Evolutionary conservation across 805 yeast genomes (phyloP).

Genomic region (Zygosaccharomyces pseudorouxii): DNA sequence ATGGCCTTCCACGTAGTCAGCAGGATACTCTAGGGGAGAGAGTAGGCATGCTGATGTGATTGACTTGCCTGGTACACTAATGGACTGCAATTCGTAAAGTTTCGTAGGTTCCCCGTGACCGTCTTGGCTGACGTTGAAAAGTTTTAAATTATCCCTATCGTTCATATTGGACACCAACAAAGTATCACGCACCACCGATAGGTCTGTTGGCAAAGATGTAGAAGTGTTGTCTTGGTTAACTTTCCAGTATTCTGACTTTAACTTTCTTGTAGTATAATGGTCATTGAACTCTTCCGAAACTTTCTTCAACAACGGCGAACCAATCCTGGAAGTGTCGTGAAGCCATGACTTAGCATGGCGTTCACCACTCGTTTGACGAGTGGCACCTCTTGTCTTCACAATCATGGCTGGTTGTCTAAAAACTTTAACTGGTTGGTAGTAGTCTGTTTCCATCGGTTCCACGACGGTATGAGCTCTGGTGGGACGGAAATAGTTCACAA

Average conservation of each 20-base stretch:
- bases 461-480: background rate
- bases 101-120: constrained; percentile 3
- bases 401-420: constrained; percentile 29
- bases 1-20: constrained; percentile 14
- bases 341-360: constrained; percentile 22
- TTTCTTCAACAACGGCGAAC: constrained; percentile 25
- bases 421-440: constrained; percentile 25
- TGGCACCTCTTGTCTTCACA: constrained; percentile 15
- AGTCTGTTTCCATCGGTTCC: constrained; percentile 12
- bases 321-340: constrained; percentile 18
- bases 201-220: constrained; percentile 11
- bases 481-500: background rate
- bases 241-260: constrained; percentile 27
- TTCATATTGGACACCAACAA: constrained; percentile 20
- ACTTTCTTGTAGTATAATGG: constrained; percentile 24
- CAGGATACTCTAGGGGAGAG: constrained; percentile 10
- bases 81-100: constrained; percentile 22
- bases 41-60: constrained; percentile 17
- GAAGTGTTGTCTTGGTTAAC: constrained; percentile 7
- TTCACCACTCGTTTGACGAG: background rate
- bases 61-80: constrained; percentile 26
- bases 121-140: constrained; percentile 12
- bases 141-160: constrained; percentile 17
- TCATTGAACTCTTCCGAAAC: constrained; percentile 31
- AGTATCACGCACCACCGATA: constrained; percentile 15